Evolutionary conservation across 371 early-diverging fungal genomes (phyloP), one percentile per base, ranked within the genome.

Genomic region (Dichotomocladium elegans): DNA sequence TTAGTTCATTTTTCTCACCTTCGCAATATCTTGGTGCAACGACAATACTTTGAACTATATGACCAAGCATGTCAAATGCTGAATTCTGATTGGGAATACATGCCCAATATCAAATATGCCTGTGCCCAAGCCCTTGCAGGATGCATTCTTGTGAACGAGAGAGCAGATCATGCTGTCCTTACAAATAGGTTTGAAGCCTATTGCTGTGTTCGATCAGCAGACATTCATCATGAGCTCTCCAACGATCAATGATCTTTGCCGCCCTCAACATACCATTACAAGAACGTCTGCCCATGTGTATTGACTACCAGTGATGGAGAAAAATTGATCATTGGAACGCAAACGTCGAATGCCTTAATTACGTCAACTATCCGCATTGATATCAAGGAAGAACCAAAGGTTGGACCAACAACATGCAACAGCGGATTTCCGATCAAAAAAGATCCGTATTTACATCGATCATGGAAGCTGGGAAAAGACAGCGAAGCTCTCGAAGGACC

Each of bases 111-210:
- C 12, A 54, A 54, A 27, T 58, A 48, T 45, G 51, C 51, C 3
- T 55, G 58, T 14, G 61, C 58, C 7, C 44, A 51, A 27, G 43
- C 45, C 3, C 41, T 61, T 15, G 64, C 62, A 2, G 62, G 64
- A 0, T 50, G 37, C 3, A 54, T 59, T 17, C 41, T 64, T 3
- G 7, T 53, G 11, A 69, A 64, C 45, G 37, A 22, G 17, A 47
- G 10, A 4, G 60, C 61, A 34, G 61, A 55, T 1, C 55, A 68
- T 9, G 62, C 69, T 9, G 51, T 59, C 30, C 50, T 58, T 6
- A 53, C 51, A 26, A 66, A 66, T 29, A 60, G 61, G 21, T 46
- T 66, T 14, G 67, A 66, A 44, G 55, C 52, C 35, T 64, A 61
- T 57, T 62, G 63, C 12, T 45, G 58, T 11, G 52, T 33, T 25